These are phyloP conservation scores for Magnolia officinalis DNA, from an alignment of 164 flowering plant genomes.

Conservation along the genomic window DNA sequence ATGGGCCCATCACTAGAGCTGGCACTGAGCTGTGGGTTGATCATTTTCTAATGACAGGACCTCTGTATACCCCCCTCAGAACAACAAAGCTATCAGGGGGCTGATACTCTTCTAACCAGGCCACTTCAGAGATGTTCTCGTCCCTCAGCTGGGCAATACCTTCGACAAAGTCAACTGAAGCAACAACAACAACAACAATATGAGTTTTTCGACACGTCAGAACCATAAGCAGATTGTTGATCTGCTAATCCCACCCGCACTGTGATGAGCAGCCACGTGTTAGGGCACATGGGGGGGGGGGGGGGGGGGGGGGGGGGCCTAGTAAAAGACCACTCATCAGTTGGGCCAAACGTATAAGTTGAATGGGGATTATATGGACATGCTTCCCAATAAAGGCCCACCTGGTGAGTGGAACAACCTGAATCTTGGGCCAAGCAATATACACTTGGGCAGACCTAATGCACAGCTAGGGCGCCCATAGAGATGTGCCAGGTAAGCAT, in stretches of 20 bases:
- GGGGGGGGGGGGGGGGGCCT: no score
- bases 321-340: no score
- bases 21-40: not conserved
- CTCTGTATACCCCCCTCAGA: slow-evolving; percentile 54
- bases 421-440: no score
- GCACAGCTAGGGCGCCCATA: not conserved
- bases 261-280: no score
- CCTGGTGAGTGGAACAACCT: no score
- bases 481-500: not conserved
- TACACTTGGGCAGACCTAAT: no score
- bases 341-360: no score
- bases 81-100: slow-evolving; percentile 69
- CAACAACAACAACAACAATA: not conserved
- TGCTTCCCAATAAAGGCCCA: no score
- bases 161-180: slow-evolving; percentile 17
- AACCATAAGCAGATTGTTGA: not conserved
- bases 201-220: not conserved
- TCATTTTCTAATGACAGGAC: slow-evolving; percentile 53
- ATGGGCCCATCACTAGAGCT: slow-evolving; percentile 3
- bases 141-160: slow-evolving; percentile 49
- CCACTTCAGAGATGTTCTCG: slow-evolving; percentile 35
- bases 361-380: no score
- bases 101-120: slow-evolving; percentile 66
- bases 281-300: no score
- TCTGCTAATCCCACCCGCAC: not conserved